Evolutionary conservation across 495 filamentous ascomycete species (phyloP), one percentile per base, ranked within the genome.

Genomic region (Rhizodiscina lignyota): DNA sequence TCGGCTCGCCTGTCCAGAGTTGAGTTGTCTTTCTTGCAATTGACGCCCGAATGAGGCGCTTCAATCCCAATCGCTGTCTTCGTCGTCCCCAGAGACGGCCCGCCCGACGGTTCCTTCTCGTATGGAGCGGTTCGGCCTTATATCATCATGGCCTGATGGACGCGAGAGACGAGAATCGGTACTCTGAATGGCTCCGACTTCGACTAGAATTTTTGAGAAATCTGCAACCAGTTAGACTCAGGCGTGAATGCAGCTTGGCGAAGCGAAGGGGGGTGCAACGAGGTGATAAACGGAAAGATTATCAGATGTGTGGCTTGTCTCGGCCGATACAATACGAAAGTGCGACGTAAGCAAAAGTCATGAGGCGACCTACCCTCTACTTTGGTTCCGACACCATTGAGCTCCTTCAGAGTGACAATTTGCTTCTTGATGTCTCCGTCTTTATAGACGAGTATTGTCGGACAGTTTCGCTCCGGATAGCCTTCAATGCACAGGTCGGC

Each of bases 401-500:
- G 50, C 43, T 84, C 82, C 46, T 68, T 70, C 42, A 99, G 62
- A 16, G 83, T 94, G 4, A 99, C 74, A 39, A 92, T 54, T 54
- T 94, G 87, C 54, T 68, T 83, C 48, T 72, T 68, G 35, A 99
- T 91, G 56, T 96, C 84, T 15, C 83, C 84, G 43, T 94, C 79
- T 49, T 74, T 74, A 50, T 96, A 99, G 0, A 92, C 70, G 37
- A 99, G 57, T 21, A 99, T 86, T 4, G 89, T 99, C 5, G 89
- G 89, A 32, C 83, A 91, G 49, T 94, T 96, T 35, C 67, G 67
- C 50, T 96, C 91, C 12, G 89, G 89, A 53, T 96, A 99, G 16
- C 79, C 79, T 58, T 96, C 89, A 48, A 99, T 94, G 38, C 89
- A 93, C 69, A 92, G 75, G 49, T 85, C 77, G 2, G 73, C 89